phyloP scores from a whole-genome alignment of 2,329 filamentous ascomycete genomes.

The Orbilia brochopaga region DNA sequence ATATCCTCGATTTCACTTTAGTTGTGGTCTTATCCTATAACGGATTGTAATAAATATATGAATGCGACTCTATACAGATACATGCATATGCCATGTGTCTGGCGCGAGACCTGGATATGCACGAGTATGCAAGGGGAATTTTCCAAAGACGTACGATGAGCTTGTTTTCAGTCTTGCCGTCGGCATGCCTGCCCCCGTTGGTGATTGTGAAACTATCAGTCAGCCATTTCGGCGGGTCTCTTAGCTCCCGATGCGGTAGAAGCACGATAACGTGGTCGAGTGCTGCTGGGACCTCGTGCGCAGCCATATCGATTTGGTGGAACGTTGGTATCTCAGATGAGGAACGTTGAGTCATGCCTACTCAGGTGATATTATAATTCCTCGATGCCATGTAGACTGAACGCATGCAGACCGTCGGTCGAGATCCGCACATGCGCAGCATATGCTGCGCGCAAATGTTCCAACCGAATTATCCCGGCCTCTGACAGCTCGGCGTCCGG shows the following conservation, averaged over 20 bases:
- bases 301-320: slow-evolving; percentile 29
- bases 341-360: no score
- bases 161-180: slow-evolving; percentile 67
- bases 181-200: slow-evolving; percentile 68
- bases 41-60: not conserved
- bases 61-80: not conserved
- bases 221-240: slow-evolving; percentile 62
- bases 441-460: not conserved
- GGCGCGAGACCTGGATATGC: not conserved
- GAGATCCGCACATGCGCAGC: not conserved
- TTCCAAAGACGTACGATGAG: slow-evolving; percentile 60
- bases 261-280: slow-evolving; percentile 72
- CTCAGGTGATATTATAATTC: no score
- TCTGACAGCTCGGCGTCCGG: not conserved
- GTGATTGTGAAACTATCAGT: slow-evolving; percentile 65
- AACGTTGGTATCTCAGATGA: no score
- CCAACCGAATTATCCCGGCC: not conserved
- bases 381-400: no score
- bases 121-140: not conserved
- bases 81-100: not conserved
- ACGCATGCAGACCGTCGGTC: not conserved
- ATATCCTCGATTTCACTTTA: not conserved
- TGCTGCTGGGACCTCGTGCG: slow-evolving; percentile 52
- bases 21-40: no score
- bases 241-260: slow-evolving; percentile 63